phyloP scores from a whole-genome alignment of 2,329 filamentous ascomycete species.

The Dactylellina sp. region DNA sequence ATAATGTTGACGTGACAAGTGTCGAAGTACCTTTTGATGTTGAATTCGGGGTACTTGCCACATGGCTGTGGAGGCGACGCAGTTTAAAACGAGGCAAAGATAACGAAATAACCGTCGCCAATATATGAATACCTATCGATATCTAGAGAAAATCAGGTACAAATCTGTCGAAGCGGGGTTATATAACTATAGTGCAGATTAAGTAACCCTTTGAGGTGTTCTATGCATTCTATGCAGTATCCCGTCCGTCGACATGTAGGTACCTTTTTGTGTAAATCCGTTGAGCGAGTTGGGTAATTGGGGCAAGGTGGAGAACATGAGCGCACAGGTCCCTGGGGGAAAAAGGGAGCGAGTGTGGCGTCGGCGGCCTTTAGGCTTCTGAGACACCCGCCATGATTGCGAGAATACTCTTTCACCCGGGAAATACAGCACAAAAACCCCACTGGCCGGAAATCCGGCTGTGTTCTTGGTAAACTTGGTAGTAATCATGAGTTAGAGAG shows the following conservation, averaged over 20 bases:
- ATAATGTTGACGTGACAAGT: too few relatives aligned
- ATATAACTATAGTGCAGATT: neutral
- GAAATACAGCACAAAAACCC: conserved; percentile 3
- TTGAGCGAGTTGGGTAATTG: too few relatives aligned
- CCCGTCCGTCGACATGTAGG: too few relatives aligned
- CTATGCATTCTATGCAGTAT: conserved; percentile 11
- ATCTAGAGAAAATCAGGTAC: neutral
- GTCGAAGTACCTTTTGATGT: too few relatives aligned
- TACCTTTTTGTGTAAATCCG: neutral
- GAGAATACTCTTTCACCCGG: conserved; percentile 17
- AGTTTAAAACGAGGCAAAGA: neutral
- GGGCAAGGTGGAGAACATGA: too few relatives aligned
- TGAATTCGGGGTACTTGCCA: too few relatives aligned
- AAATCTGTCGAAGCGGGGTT: neutral
- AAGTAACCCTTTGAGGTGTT: neutral
- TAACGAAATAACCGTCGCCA: conserved; percentile 6
- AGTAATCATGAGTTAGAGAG: too few relatives aligned
- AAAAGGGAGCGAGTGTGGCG: conserved; percentile 11
- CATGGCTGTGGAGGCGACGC: neutral
- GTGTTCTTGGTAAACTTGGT: too few relatives aligned
- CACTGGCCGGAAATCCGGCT: conserved; percentile 14
- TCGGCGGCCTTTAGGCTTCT: conserved; percentile 41
- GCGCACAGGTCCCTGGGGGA: too few relatives aligned
- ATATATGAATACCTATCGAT: neutral
- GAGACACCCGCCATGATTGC: conserved; percentile 25